Evolutionary conservation across 352 stramenopile species (phyloP), one percentile per base, ranked within the genome.

Genomic region (Peronosclerospora sorghi): DNA sequence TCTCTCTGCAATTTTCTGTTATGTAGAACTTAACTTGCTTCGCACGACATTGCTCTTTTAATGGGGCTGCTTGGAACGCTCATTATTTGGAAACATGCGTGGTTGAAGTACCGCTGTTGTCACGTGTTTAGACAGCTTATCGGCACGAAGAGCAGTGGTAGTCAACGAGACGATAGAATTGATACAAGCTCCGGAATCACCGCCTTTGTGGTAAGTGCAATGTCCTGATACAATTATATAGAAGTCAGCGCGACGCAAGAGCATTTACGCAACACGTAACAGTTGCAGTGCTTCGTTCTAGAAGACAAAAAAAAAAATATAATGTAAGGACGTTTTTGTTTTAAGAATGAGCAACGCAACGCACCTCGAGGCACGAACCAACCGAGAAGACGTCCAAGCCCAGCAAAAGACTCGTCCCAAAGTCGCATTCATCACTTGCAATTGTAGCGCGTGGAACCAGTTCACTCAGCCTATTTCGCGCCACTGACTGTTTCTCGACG

Each of bases 371-470:
- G 26, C 44, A 43, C 0, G 51, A 32, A 2, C 65, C 63, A 15
- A 44, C 48, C 0, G 62, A 73, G 26, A 80, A 83, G 4, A 85
- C 44, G 34, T 85, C 69, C 2, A 85, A 46, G 15, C 73, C 73
- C 10, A 85, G 62, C 46, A 81, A 46, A 21, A 85, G 46, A 30
- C 67, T 55, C 3, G 73, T 83, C 7, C 73, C 73, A 50, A 85
- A 85, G 44, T 85, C 73, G 44, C 67, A 83, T 32, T 85, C 73
- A 37, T 85, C 73, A n/a, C n/a, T n/a, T n/a, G n/a, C n/a, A n/a
- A n/a, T n/a, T n/a, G n/a, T n/a, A n/a, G n/a, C n/a, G n/a, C 45
- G 57, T 79, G 14, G 69, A 69, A 83, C 57, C n/a, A 85, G 28
- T 5, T 71, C 71, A 27, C 60, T 72, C 21, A 81, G 21, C 8